Percentiles rank a stretch among this genome's conserved stretches.
phyloP scores from a whole-genome alignment of 108 stramenopile genomes.

The Pseudonitzschia multistriata region DNA sequence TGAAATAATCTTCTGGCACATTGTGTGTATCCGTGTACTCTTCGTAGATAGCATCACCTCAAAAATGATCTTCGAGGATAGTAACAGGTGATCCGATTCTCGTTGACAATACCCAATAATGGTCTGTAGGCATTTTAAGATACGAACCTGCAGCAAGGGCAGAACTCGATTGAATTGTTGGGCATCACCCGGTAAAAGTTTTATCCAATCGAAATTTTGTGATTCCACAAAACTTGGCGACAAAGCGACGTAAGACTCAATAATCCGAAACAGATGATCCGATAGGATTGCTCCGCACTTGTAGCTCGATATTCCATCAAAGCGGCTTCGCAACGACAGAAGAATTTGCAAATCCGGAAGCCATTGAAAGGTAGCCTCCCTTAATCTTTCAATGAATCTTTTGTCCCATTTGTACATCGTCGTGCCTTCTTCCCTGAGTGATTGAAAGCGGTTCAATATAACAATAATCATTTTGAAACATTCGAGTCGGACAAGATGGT shows the following conservation, averaged over 20 bases:
- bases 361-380: slow-evolving; percentile 16
- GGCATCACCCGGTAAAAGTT: slow-evolving; percentile 48
- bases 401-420: slow-evolving; percentile 12
- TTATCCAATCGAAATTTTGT: slow-evolving; percentile 70
- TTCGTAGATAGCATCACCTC: slow-evolving; percentile 30
- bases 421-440: neutral
- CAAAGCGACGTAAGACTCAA: slow-evolving; percentile 38
- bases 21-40: neutral
- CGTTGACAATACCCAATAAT: slow-evolving; percentile 13
- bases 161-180: slow-evolving; percentile 9
- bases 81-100: slow-evolving; percentile 3
- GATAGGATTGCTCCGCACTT: slow-evolving; percentile 16
- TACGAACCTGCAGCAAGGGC: slow-evolving; percentile 21
- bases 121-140: slow-evolving; percentile 13
- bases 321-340: slow-evolving; percentile 48
- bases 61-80: slow-evolving; percentile 20
- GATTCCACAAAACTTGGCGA: slow-evolving; percentile 33
- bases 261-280: slow-evolving; percentile 22
- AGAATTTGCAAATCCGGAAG: slow-evolving; percentile 64
- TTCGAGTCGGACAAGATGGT: slow-evolving; percentile 44
- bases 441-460: slow-evolving; percentile 20
- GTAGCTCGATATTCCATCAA: slow-evolving; percentile 37
- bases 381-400: slow-evolving; percentile 18
- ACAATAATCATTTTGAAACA: slow-evolving; percentile 28
- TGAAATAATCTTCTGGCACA: slow-evolving; percentile 11